These are phyloP conservation scores for Tulasnella calospora DNA, from an alignment of 768 basidiomycete genomes.

Conservation along the genomic window DNA sequence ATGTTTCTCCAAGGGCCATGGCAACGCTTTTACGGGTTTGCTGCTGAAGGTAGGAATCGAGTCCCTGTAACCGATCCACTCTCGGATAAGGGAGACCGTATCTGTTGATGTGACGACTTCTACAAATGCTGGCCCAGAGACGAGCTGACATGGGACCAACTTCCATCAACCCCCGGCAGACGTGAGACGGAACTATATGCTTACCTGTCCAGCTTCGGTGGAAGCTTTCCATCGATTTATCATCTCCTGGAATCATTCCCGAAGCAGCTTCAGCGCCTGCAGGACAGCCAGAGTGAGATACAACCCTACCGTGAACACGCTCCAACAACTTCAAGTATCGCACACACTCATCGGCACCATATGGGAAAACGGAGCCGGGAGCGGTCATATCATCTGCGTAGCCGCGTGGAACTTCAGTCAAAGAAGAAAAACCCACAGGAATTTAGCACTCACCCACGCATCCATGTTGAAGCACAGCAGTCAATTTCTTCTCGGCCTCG, in stretches of 20 bases:
- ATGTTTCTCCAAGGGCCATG: not conserved
- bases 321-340: conserved; percentile 5
- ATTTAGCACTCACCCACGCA: not conserved
- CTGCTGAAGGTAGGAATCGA: not conserved
- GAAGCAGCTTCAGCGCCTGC: not conserved
- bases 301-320: not conserved
- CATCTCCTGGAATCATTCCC: not conserved
- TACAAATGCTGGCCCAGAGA: not conserved
- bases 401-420: not conserved
- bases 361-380: not conserved
- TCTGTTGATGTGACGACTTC: conserved; percentile 10
- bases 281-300: not conserved
- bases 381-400: conserved; percentile 7
- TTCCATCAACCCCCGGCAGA: not conserved
- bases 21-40: not conserved
- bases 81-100: not conserved
- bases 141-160: not conserved
- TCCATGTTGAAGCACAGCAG: not conserved
- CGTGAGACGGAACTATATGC: not conserved
- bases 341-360: not conserved
- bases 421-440: too few relatives aligned
- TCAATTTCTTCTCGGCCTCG: not conserved
- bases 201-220: not conserved
- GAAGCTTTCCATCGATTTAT: not conserved
- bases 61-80: not conserved